Base-by-base conservation (phyloP, 495 filamentous ascomycete species). In the Hyaloscypha hepaticicola region DNA sequence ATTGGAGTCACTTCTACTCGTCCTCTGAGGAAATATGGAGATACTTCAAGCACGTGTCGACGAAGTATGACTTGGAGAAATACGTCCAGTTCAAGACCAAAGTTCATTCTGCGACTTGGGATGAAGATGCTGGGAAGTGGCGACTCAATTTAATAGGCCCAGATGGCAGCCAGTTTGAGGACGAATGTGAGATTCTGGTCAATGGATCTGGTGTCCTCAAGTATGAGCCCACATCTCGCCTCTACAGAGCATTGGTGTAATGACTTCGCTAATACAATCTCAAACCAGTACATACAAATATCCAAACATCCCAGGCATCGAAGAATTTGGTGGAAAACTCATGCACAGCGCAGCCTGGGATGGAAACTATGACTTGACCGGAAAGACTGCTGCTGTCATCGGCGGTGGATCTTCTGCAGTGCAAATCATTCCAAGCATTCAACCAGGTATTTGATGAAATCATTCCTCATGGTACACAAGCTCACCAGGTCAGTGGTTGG, bases 311-410 rank as follows among this genome's bases (percentile, higher is more conserved):
- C 73, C 76, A 25, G 85, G 86, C 11, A 70, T 86, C 2, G 67
- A 83, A 34, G 68, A 78, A 2, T 88, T 83, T 69, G 74, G 79
- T 38, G 86, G 86, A 0, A 78, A 80, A 64, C 60, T 84, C 16
- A 62, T 86, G 56, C 85, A 88, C 64, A 84, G 77, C 56, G 86
- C 85, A 0, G 55, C 64, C 5, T 88, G 81, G 56, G 80, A 85
- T 55, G 71, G 72, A 63, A 77, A 67, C 11, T 78, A 64, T 26
- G 64, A 82, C 62, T 77, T 72, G 16, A 65, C 77, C 64, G 77
- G 76, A 16, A 81, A 85, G 66, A 74, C 67, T 14, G 79, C 88
- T 41, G 83, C 80, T 2, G 72, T 82, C 11, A 73, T 83, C 55
- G 86, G 85, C 75, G 87, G 76, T 78, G 84, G 72, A 58, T 83